Conservation (phyloP, 805 yeast genomes). For the Saccharomyces eubayanus region DNA sequence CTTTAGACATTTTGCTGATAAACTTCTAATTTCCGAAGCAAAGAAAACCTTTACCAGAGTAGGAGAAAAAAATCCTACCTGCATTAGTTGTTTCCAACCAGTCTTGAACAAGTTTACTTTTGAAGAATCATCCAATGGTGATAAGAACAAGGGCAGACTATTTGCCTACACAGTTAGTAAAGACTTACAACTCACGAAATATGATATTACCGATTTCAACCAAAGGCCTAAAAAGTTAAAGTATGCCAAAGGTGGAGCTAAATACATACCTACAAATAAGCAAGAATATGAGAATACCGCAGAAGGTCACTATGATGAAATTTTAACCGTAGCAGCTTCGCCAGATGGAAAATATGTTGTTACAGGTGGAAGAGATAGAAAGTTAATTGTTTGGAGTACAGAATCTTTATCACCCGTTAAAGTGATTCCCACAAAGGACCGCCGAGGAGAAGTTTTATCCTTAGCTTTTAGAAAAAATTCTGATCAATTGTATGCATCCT, state of each 20-base stretch:
- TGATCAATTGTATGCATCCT: conserved; percentile 83
- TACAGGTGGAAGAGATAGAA: conserved; percentile 82
- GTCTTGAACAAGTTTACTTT: conserved; percentile 26
- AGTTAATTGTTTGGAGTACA: conserved; percentile 78
- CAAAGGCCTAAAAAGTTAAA: conserved; percentile 59
- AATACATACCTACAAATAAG: conserved; percentile 32
- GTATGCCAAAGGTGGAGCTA: conserved; percentile 54
- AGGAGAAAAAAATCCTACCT: conserved; percentile 51
- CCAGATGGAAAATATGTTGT: conserved; percentile 84
- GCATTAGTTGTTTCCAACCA: conserved; percentile 32
- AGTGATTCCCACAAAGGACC: conserved; percentile 66
- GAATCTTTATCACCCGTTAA: conserved; percentile 69
- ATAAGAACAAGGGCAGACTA: conserved; percentile 46
- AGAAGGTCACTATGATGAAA: conserved; percentile 71
- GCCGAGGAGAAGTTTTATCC: conserved; percentile 63
- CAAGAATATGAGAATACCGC: conserved; percentile 41
- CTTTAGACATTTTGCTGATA: conserved; percentile 56
- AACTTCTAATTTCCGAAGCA: conserved; percentile 36
- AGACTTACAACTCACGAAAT: conserved; percentile 70
- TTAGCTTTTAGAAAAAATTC: conserved; percentile 70
- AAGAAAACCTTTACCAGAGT: conserved; percentile 44
- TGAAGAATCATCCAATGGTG: conserved; percentile 19
- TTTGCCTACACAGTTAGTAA: conserved; percentile 74
- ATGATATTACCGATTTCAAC: conserved; percentile 52
- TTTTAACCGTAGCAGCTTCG: conserved; percentile 70